These are phyloP conservation scores for Populus tremula DNA, from an alignment of 345 rosid species.

Conservation along the genomic window DNA sequence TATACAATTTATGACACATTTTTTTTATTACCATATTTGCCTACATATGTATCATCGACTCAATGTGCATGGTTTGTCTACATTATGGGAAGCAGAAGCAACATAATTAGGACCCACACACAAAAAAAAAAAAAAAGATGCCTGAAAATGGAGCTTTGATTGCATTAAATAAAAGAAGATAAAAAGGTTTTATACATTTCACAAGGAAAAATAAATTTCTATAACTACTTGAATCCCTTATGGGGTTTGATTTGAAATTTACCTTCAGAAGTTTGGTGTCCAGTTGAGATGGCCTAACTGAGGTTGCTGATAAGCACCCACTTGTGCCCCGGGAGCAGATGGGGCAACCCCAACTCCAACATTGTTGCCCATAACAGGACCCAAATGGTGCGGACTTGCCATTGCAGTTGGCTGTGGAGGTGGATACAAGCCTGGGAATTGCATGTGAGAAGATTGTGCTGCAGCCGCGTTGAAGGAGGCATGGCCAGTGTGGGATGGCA, in stretches of 20 bases:
- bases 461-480: slow-evolving; percentile 77
- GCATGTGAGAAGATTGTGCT: slow-evolving; percentile 90
- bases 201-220: slow-evolving; percentile 25
- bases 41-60: background rate
- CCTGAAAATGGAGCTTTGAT: slow-evolving; percentile 7
- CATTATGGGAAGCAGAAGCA: background rate
- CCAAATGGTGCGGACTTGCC: slow-evolving; percentile 72
- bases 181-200: slow-evolving; percentile 19
- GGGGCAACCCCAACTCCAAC: slow-evolving; percentile 78
- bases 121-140: no score
- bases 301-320: slow-evolving; percentile 86
- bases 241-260: slow-evolving; percentile 22
- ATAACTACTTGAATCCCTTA: slow-evolving; percentile 31
- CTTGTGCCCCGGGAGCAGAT: slow-evolving; percentile 66
- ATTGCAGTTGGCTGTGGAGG: slow-evolving; percentile 64
- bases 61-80: background rate
- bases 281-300: slow-evolving; percentile 89
- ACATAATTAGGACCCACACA: background rate
- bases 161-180: slow-evolving; percentile 21
- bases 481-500: slow-evolving; percentile 75
- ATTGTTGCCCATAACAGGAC: slow-evolving; percentile 75
- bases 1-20: background rate
- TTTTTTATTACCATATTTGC: background rate
- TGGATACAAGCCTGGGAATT: slow-evolving; percentile 76
- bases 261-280: slow-evolving; percentile 78